Conservation (phyloP, 345 rosid species). For the Aurinia saxatilis region DNA sequence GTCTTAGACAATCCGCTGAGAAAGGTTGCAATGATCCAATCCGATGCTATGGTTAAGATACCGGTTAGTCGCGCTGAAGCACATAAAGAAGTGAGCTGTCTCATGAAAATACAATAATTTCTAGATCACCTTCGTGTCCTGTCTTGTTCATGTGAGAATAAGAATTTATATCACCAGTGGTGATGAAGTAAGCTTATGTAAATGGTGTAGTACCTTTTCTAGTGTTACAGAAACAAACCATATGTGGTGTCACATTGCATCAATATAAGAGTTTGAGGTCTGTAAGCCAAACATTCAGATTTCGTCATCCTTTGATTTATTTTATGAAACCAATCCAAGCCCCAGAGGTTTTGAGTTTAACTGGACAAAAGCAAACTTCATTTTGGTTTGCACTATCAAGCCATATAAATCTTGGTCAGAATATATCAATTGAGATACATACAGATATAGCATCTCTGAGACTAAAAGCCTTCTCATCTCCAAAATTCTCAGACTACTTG, state of each 20-base stretch:
- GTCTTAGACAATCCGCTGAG: constrained; percentile 49
- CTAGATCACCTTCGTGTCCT: constrained; percentile 6
- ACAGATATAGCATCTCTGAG: no score
- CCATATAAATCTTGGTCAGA: no score
- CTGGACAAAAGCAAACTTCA: no score
- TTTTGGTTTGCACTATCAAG: no score
- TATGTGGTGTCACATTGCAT: background rate
- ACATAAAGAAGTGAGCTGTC: constrained; percentile 1
- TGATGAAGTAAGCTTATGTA: background rate
- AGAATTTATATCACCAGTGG: background rate
- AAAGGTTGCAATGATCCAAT: constrained; percentile 82
- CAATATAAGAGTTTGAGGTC: no score
- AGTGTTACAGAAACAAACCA: background rate
- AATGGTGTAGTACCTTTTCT: background rate
- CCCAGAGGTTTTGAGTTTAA: no score
- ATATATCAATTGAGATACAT: no score
- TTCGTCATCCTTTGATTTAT: no score
- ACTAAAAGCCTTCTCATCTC: background rate
- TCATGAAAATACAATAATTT: background rate
- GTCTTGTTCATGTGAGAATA: constrained; percentile 4
- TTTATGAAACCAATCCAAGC: no score
- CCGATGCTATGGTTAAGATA: constrained; percentile 58
- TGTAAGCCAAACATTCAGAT: no score
- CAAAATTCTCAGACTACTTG: no score
- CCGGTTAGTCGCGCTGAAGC: background rate